Conservation (phyloP, 345 rosid genomes). For the Eucalyptus tenuipes region DNA sequence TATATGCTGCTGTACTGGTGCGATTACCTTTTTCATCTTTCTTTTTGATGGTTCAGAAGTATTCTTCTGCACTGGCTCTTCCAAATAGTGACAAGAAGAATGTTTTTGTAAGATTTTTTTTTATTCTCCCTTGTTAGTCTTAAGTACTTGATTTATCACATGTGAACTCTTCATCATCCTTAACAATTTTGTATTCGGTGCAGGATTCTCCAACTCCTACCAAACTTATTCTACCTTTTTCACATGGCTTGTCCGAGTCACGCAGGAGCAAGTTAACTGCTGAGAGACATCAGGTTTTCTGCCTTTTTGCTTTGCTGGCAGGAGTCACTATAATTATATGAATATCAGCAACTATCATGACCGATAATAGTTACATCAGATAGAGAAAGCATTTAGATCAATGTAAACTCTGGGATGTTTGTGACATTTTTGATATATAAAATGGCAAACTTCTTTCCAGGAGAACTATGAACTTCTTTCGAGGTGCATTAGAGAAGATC, state of each 20-base stretch:
- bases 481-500: constrained; percentile 70
- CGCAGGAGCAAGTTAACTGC: constrained; percentile 69
- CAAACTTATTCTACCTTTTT: constrained; percentile 53
- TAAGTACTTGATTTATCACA: neutral
- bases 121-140: neutral
- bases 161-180: neutral
- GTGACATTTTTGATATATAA: neutral
- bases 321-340: neutral
- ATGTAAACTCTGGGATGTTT: neutral
- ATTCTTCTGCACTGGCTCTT: constrained; percentile 30
- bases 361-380: neutral
- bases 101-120: constrained; percentile 47
- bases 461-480: constrained; percentile 84
- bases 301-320: neutral
- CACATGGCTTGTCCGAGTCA: constrained; percentile 70
- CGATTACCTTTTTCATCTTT: neutral
- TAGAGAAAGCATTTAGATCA: neutral
- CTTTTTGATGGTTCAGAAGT: constrained; percentile 39
- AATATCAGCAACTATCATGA: neutral
- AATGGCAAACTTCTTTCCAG: constrained; percentile 22
- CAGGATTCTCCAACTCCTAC: constrained; percentile 94
- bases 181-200: neutral
- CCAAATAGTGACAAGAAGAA: constrained; percentile 43
- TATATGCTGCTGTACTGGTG: neutral
- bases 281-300: constrained; percentile 76